These are phyloP conservation scores for Plantago elongata DNA, from an alignment of 257 asterid species.

Conservation along the genomic window DNA sequence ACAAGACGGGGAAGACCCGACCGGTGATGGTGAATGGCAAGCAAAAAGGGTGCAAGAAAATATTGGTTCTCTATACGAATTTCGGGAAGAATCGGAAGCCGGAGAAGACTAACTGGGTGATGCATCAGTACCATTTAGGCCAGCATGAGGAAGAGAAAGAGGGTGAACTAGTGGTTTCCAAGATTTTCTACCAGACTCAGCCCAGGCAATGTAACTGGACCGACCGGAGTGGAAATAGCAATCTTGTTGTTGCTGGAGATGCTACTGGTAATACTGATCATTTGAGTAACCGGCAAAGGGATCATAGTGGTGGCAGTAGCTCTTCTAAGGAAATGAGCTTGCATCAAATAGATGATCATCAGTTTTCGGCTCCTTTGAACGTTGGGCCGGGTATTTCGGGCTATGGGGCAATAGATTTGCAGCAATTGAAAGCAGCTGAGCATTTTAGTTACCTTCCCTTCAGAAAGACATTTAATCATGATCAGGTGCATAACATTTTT, in stretches of 20 bases:
- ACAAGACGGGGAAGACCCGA: slow-evolving; percentile 94
- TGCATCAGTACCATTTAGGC: slow-evolving; percentile 95
- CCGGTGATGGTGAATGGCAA: slow-evolving; percentile 87
- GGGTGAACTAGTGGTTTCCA: slow-evolving; percentile 93
- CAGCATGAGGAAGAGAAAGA: slow-evolving; percentile 89
- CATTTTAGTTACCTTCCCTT: slow-evolving; percentile 67
- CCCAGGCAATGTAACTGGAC: slow-evolving; percentile 93
- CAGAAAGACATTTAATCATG: slow-evolving; percentile 62
- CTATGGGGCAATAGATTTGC: slow-evolving; percentile 52
- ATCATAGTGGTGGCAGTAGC: slow-evolving; percentile 46
- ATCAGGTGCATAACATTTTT: slow-evolving; percentile 40
- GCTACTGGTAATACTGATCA: slow-evolving; percentile 25
- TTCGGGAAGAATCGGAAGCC: slow-evolving; percentile 96
- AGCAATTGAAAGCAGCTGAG: slow-evolving; percentile 54
- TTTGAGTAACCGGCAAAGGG: slow-evolving; percentile 28
- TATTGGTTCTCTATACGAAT: slow-evolving; percentile 81
- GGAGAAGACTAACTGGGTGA: slow-evolving; percentile 95
- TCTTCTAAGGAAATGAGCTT: slow-evolving; percentile 47
- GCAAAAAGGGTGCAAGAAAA: slow-evolving; percentile 97
- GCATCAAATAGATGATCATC: slow-evolving; percentile 33
- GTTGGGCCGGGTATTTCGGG: slow-evolving; percentile 42
- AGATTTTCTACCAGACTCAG: slow-evolving; percentile 89
- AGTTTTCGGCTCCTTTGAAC: slow-evolving; percentile 31
- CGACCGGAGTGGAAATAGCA: slow-evolving; percentile 24
- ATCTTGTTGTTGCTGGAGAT: slow-evolving; percentile 8